Conservation (phyloP, 257 asterid species). For the Verbascum thapsus region DNA sequence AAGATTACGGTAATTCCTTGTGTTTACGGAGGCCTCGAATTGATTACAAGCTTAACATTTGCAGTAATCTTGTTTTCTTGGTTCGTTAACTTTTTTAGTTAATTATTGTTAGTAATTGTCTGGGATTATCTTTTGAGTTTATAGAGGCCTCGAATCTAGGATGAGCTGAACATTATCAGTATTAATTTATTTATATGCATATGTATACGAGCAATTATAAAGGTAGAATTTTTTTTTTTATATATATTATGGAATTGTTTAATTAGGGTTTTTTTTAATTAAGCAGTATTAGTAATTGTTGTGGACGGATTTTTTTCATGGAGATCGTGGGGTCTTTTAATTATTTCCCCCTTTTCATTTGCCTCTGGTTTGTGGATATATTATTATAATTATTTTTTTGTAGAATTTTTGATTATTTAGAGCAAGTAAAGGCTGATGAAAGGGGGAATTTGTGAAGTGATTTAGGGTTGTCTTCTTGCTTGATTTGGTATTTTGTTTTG, state of each 20-base stretch:
- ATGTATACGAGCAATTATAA: too few relatives aligned
- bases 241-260: not conserved
- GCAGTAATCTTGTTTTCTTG: not conserved
- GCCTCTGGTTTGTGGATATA: too few relatives aligned
- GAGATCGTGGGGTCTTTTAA: too few relatives aligned
- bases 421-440: slow-evolving; percentile 1
- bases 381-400: slow-evolving; percentile 25
- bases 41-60: slow-evolving; percentile 19
- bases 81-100: not conserved
- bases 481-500: not conserved
- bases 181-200: too few relatives aligned
- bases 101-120: slow-evolving; percentile 3
- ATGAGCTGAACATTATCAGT: slow-evolving; percentile 16
- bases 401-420: not conserved
- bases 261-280: not conserved
- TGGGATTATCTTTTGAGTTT: slow-evolving; percentile 6
- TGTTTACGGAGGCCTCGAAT: not conserved
- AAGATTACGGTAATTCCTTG: slow-evolving; percentile 39
- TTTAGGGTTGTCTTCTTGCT: slow-evolving; percentile 18
- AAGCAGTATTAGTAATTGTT: slow-evolving; percentile 5
- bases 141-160: not conserved
- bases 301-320: too few relatives aligned
- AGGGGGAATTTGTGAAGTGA: slow-evolving; percentile 1
- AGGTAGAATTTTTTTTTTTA: too few relatives aligned
- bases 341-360: too few relatives aligned